Evolutionary conservation across 495 filamentous ascomycete species (phyloP).

Genomic region (Neurospora sp.): DNA sequence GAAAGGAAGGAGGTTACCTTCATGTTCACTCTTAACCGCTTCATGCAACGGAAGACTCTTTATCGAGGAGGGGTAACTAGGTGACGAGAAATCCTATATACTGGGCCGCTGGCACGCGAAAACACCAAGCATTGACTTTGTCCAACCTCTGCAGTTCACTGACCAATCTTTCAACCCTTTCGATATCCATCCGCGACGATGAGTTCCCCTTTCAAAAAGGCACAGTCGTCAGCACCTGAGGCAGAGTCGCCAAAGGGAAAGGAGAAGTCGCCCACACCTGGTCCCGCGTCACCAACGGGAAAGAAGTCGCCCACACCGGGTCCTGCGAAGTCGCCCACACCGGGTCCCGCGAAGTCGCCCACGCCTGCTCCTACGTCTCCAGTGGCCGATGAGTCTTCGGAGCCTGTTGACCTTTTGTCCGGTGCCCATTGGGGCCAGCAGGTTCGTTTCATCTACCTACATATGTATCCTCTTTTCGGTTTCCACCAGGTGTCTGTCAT

Average conservation of each 20-base stretch:
- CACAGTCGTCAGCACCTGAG: background rate
- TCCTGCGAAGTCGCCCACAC: background rate
- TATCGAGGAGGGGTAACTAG: background rate
- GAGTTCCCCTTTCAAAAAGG: background rate
- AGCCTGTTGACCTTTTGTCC: background rate
- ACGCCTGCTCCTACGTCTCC: background rate
- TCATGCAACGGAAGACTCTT: background rate
- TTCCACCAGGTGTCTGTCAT: background rate
- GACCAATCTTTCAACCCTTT: background rate
- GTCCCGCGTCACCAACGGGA: background rate
- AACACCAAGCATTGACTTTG: background rate
- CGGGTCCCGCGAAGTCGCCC: background rate
- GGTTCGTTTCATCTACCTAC: background rate
- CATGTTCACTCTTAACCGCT: background rate
- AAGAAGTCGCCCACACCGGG: background rate
- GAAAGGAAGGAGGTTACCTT: background rate
- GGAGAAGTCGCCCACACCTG: background rate
- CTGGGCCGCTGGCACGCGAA: background rate
- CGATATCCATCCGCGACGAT: background rate
- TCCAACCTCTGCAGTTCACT: background rate
- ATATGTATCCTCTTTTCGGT: background rate
- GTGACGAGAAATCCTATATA: background rate
- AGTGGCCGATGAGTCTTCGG: background rate
- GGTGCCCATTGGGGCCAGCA: background rate
- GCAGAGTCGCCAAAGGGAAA: background rate